A percentile compares a stretch with the other conserved stretches of the same genome.
Evolutionary conservation across 805 yeast species (phyloP).

Genomic region (Ogataea henricii): DNA sequence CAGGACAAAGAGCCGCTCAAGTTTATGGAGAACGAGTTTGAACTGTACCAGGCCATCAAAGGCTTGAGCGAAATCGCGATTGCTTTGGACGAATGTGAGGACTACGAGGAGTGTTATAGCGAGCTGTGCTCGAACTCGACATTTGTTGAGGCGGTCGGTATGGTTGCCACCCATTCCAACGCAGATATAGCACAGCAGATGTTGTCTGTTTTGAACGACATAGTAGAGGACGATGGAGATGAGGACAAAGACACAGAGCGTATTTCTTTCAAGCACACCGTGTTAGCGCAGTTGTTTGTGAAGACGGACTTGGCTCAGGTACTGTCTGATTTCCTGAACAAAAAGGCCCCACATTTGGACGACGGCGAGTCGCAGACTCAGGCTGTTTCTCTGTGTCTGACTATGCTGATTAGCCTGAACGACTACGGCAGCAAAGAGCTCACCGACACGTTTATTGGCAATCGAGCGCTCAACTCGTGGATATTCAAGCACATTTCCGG

Average conservation of each 20-base stretch:
- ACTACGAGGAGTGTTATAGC: constrained; percentile 12
- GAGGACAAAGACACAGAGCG: constrained; percentile 9
- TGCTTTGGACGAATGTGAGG: constrained; percentile 14
- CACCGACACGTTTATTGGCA: not conserved
- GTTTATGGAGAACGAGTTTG: constrained; percentile 25
- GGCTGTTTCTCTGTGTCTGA: constrained; percentile 11
- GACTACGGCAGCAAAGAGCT: constrained; percentile 6
- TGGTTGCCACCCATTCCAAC: constrained; percentile 21
- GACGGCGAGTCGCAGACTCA: constrained; percentile 6
- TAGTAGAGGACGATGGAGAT: constrained; percentile 8
- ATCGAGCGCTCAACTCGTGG: constrained; percentile 8
- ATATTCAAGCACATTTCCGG: constrained; percentile 1
- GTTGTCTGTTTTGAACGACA: constrained; percentile 14
- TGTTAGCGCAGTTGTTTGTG: constrained; percentile 7
- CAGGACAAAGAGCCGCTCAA: constrained; percentile 13
- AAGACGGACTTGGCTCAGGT: constrained; percentile 8
- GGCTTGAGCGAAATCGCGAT: constrained; percentile 22
- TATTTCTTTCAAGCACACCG: not conserved
- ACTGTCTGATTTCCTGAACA: constrained; percentile 9
- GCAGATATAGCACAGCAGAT: constrained; percentile 19
- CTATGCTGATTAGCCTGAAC: constrained; percentile 8
- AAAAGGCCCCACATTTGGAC: not conserved
- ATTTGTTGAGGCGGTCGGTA: constrained; percentile 14
- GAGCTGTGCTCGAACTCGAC: constrained; percentile 7
- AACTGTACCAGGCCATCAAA: constrained; percentile 20